phyloP scores from a whole-genome alignment of 2,329 filamentous ascomycete genomes.

The Fusarium piperis region DNA sequence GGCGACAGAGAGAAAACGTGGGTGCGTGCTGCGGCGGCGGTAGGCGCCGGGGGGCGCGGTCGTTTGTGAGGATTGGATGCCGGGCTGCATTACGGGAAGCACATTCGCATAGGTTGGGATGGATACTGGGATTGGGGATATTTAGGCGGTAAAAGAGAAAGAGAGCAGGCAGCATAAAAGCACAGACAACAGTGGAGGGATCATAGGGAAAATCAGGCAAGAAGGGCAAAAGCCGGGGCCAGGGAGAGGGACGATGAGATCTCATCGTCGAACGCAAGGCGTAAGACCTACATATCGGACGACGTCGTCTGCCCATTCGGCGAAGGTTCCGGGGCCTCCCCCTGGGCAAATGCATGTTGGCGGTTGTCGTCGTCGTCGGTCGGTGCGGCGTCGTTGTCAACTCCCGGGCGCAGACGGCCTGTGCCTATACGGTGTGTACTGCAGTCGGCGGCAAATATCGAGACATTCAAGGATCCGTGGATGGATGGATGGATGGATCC shows the following conservation, averaged over 20 bases:
- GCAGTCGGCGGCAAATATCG: slow-evolving; percentile 25
- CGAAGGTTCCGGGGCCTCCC: slow-evolving; percentile 31
- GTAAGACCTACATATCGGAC: slow-evolving; percentile 18
- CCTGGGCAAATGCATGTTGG: not conserved
- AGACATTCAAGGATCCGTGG: not conserved
- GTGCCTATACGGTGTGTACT: not conserved
- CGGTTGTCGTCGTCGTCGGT: not conserved
- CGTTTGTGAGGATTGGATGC: slow-evolving; percentile 6
- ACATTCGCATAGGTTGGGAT: slow-evolving; percentile 1
- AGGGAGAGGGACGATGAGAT: slow-evolving; percentile 14
- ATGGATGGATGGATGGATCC: not conserved
- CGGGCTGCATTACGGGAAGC: not conserved
- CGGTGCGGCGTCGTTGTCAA: not conserved
- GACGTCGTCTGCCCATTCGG: slow-evolving; percentile 25
- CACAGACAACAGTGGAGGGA: not conserved
- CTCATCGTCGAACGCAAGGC: slow-evolving; percentile 19
- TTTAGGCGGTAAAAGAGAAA: slow-evolving; percentile 14
- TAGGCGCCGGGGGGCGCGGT: not conserved
- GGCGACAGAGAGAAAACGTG: not conserved
- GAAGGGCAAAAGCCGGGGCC: slow-evolving; percentile 4
- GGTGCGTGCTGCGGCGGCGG: slow-evolving; percentile 21
- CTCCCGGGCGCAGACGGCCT: not conserved
- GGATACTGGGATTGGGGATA: not conserved
- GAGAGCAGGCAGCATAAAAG: not conserved
- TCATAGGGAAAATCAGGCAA: slow-evolving; percentile 5